Percentiles rank a stretch among this genome's conserved stretches.
phyloP scores from a whole-genome alignment of 306 rosid genomes.

The Sicyos baderoa region DNA sequence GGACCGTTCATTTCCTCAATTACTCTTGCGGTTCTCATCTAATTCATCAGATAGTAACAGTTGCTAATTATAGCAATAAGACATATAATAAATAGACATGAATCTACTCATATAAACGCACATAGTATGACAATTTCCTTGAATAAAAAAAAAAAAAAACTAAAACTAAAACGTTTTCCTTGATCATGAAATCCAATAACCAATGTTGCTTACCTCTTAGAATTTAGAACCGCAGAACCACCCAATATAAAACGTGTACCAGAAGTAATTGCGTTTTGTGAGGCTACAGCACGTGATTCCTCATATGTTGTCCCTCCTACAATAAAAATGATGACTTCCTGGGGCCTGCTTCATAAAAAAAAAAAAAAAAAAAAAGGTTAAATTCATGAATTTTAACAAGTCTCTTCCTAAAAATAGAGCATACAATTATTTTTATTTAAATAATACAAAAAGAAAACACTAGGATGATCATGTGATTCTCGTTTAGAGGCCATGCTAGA shows the following conservation, averaged over 20 bases:
- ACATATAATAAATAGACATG: background rate
- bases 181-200: slow-evolving; percentile 5
- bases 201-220: slow-evolving; percentile 55
- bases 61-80: background rate
- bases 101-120: background rate
- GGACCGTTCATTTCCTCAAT: background rate
- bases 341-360: slow-evolving; percentile 48
- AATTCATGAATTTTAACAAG: background rate
- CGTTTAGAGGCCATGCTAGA: background rate
- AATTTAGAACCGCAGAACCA: slow-evolving; percentile 79
- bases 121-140: background rate
- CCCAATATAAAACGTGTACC: slow-evolving; percentile 84
- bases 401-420: background rate
- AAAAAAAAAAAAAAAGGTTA: background rate
- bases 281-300: slow-evolving; percentile 77
- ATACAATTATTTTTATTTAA: background rate
- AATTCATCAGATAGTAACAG: background rate
- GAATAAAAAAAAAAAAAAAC: background rate
- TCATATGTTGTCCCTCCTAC: slow-evolving; percentile 97
- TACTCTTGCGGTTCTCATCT: background rate
- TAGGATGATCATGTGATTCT: background rate
- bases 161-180: background rate
- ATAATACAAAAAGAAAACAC: background rate
- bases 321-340: slow-evolving; percentile 81
- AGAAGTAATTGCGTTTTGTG: slow-evolving; percentile 65